Evolutionary conservation across 768 basidiomycete species (phyloP).

Genomic region (Infundibulicybe gibba): DNA sequence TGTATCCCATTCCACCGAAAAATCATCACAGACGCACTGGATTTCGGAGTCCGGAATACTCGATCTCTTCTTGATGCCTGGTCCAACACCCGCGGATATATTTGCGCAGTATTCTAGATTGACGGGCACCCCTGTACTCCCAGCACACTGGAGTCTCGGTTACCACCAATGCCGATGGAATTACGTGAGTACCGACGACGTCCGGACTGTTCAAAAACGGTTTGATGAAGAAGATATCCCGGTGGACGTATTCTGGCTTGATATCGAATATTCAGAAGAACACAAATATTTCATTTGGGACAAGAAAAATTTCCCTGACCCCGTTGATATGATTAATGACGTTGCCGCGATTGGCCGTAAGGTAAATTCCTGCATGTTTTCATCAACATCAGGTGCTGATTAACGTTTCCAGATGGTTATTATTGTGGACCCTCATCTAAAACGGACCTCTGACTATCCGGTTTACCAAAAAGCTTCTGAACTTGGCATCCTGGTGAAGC

Average conservation of each 20-base stretch:
- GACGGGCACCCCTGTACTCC: slow-evolving; percentile 86
- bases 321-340: slow-evolving; percentile 88
- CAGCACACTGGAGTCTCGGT: slow-evolving; percentile 85
- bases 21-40: slow-evolving; percentile 90
- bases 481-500: slow-evolving; percentile 78
- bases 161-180: slow-evolving; percentile 99
- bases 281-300: slow-evolving; percentile 99
- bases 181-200: slow-evolving; percentile 86
- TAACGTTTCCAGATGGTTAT: slow-evolving; percentile 88
- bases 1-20: slow-evolving; percentile 62
- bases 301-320: slow-evolving; percentile 87
- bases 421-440: slow-evolving; percentile 95
- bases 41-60: slow-evolving; percentile 96
- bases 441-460: slow-evolving; percentile 75
- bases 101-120: slow-evolving; percentile 84
- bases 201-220: slow-evolving; percentile 76
- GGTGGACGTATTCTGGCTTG: slow-evolving; percentile 95
- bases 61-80: slow-evolving; percentile 91
- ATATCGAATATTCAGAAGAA: slow-evolving; percentile 92
- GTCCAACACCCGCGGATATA: slow-evolving; percentile 77
- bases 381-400: slow-evolving; percentile 3
- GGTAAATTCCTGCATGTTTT: slow-evolving; percentile 35
- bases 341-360: slow-evolving; percentile 84
- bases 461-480: slow-evolving; percentile 85
- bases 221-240: slow-evolving; percentile 97